These are phyloP conservation scores for Haplographium delicatum DNA, from an alignment of 495 filamentous ascomycete genomes.

Conservation along the genomic window DNA sequence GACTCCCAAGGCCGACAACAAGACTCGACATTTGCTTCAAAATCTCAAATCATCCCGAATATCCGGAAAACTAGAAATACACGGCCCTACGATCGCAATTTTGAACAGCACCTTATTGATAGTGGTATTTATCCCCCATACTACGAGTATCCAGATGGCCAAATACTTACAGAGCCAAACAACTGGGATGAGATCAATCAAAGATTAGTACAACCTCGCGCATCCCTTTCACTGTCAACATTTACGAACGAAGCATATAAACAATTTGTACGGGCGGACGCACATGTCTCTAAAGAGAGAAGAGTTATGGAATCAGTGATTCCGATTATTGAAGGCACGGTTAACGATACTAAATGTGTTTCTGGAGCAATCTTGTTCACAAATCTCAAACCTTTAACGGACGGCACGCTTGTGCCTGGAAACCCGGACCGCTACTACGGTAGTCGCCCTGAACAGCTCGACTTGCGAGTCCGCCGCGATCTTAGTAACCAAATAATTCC, in stretches of 20 bases:
- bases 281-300: too few species aligned
- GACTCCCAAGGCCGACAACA: constrained; percentile 1
- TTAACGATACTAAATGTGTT: too few species aligned
- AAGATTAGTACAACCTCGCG: constrained; percentile 25
- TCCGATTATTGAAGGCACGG: too few species aligned
- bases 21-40: not conserved
- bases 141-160: constrained; percentile 19
- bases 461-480: constrained; percentile 14
- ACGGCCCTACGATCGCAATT: constrained; percentile 27
- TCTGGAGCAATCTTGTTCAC: too few species aligned
- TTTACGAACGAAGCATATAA: too few species aligned
- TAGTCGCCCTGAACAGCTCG: constrained; percentile 21
- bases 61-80: constrained; percentile 14
- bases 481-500: constrained; percentile 30
- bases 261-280: too few species aligned
- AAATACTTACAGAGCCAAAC: constrained; percentile 17
- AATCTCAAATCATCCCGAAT: not conserved
- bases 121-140: constrained; percentile 26
- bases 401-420: too few species aligned
- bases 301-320: too few species aligned
- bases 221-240: constrained; percentile 36
- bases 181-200: constrained; percentile 29
- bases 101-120: constrained; percentile 32
- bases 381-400: too few species aligned
- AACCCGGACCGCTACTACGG: too few species aligned